Evolutionary conservation across 495 filamentous ascomycete genomes (phyloP), one percentile per base, ranked within the genome.

Genomic region (Pyrenula massariospora): DNA sequence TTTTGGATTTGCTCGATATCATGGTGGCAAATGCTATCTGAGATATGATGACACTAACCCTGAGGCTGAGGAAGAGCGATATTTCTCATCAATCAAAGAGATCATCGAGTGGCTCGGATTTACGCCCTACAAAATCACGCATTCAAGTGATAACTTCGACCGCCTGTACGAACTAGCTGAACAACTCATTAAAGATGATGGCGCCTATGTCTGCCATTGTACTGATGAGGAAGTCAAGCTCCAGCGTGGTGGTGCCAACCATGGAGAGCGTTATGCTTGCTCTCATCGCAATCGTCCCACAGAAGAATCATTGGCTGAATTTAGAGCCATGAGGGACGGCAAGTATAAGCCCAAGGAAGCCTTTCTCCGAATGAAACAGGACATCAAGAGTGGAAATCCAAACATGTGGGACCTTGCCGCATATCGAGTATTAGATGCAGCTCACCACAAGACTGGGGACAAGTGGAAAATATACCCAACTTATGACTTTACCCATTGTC

Each of bases 1-100:
- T 71, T 97, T 97, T 67, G 94, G 93, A 0, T 96, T 96, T 70
- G 93, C 93, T 11, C 83, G 80, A 61, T 83, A 85, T 63, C 86
- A 95, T 67, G 85, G 85, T 12, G 94, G 94, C 54, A 73, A 86
- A 56, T 86, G 81, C 69, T 80, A 81, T 25, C 67, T 84, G 58
- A 71, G 84, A 55, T 88, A 84, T 63, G 87, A 91, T 67, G 89
- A 94, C 60, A 92, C 88, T 11, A 94, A 94, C 66, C 89, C 89
- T 0, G 86, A 88, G 58, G 84, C 81, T 5, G 89, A 94, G 68
- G 83, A 91, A 63, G 84, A 89, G 68, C 76, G 82, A 24, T 94
- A 86, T 65, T 89, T 90, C 62, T 73, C 77, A 11, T 81, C 87
- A 1, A 94, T 94, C 54, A 76, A 83, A 57, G 87, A 91, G 48